Base-by-base conservation (phyloP, 768 basidiomycete genomes). In the Hygrophorus russula region DNA sequence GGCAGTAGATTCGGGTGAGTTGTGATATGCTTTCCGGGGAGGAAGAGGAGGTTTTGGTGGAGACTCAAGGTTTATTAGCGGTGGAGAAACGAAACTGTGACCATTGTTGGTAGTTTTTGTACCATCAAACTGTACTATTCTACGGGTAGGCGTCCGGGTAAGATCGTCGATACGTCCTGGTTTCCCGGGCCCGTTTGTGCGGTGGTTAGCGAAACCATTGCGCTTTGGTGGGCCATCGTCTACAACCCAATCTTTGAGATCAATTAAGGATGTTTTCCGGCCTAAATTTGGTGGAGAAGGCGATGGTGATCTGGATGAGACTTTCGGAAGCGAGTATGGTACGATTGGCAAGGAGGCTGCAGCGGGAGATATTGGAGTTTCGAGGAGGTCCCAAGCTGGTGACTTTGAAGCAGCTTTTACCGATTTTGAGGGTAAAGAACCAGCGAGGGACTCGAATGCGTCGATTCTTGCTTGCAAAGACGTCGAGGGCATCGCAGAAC, bases 171-270 rank as follows among this genome's bases (percentile, higher is more conserved):
- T 5, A 10, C 30, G 37, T 35, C 31, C 36, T 24, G 18, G 31
- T 50, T 49, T 31, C 45, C 51, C n/a, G n/a, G n/a, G n/a, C n/a
- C n/a, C 50, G 47, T 56, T 60, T 20, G 50, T 39, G 17, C 46
- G 52, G 15, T 14, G n/a, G 18, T 13, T 12, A 11, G n/a, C 41
- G 31, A 36, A 42, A n/a, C 46, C 41, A 37, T 47, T 47, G 12
- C 35, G 46, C 8, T n/a, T 12, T 9, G 53, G 50, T 36, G 71
- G 67, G 8, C 73, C 76, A 49, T 80, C 77, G 38, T 80, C 81
- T 42, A 82, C 64, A 42, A 82, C 71, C 81, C 82, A 84, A 57
- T 85, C 82, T 45, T 71, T 73, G 46, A 85, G 66, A 60, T 85
- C 82, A 50, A 83, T 73, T 41, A 82, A 64, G 29, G 82, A 82